Evolutionary conservation across 768 basidiomycete genomes (phyloP).

Genomic region (Tricholoma sp.): DNA sequence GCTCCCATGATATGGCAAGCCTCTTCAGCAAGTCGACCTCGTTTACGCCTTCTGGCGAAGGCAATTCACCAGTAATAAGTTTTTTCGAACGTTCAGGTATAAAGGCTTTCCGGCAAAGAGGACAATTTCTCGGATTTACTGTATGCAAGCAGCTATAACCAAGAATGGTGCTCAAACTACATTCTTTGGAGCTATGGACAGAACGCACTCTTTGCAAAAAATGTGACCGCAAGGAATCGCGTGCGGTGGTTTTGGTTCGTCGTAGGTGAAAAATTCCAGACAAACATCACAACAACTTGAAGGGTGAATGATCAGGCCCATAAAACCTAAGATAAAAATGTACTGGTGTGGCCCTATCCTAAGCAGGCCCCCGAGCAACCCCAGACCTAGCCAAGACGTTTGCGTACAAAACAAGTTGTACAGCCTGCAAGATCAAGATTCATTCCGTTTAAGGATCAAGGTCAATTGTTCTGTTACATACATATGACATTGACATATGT

Average conservation of each 20-base stretch:
- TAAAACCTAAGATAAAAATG: neutral
- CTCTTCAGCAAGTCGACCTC: slow-evolving; percentile 34
- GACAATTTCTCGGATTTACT: slow-evolving; percentile 13
- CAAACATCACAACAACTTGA: slow-evolving; percentile 76
- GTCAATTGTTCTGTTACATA: no score
- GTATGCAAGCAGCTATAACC: slow-evolving; percentile 11
- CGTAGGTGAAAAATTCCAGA: slow-evolving; percentile 56
- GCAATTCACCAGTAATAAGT: slow-evolving; percentile 17
- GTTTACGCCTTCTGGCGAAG: slow-evolving; percentile 29
- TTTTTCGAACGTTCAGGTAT: slow-evolving; percentile 17
- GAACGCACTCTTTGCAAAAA: slow-evolving; percentile 60
- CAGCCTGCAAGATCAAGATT: neutral
- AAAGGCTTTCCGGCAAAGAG: slow-evolving; percentile 16
- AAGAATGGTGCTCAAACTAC: neutral
- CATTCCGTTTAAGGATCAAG: neutral
- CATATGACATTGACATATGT: no score
- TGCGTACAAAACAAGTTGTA: neutral
- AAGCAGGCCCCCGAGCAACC: neutral
- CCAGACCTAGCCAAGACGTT: neutral
- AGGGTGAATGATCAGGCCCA: slow-evolving; percentile 57
- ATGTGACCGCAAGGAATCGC: slow-evolving; percentile 76
- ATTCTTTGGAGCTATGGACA: slow-evolving; percentile 8
- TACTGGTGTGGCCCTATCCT: neutral
- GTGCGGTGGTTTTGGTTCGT: slow-evolving; percentile 51
- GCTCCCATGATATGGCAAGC: slow-evolving; percentile 35